Base-by-base conservation (phyloP, 345 rosid genomes). In the Mallotus nudiflorus region DNA sequence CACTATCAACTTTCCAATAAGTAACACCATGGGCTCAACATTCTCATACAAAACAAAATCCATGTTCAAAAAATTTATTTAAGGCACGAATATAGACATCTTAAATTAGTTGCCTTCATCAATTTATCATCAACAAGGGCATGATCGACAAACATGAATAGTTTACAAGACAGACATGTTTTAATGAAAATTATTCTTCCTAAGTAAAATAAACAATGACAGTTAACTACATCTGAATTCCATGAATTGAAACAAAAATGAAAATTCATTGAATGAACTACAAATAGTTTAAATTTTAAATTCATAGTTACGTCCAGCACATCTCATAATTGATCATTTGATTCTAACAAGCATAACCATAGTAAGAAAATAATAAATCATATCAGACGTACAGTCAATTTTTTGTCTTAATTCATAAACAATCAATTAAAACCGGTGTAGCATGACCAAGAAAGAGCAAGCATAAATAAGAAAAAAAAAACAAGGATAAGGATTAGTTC, bases 401-500 rank as follows among this genome's bases (percentile, higher is more conserved):
- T n/a, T n/a, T n/a, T n/a, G n/a, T n/a, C n/a, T n/a, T n/a, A n/a
- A n/a, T n/a, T n/a, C n/a, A n/a, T 29, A 33, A 42, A 28, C 13
- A 68, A 16, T 13, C 13, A 63, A 5, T 46, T 12, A 19, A 10
- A 28, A 20, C 6, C 18, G 0, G 68, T 48, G 40, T 9, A 33
- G 45, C n/a, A 25, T 18, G 16, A 27, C 55, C 68, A 46, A 46
- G 53, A 50, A 18, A 62, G 29, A 65, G 40, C 5, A 48, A 65
- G 53, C 9, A 46, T 46, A 46, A 14, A 13, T 12, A 12, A 12
- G 13, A 29, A 37, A 16, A n/a, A 35, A 81, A 70, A 16, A 44
- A 27, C 55, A 59, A 28, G 25, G 70, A 33, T n/a, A 50, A n/a
- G 73, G 48, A 40, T 20, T 18, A 50, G 12, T 35, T 49, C 67